Conservation (phyloP, 306 rosid species). For the Gynostemma pentaphyllum region DNA sequence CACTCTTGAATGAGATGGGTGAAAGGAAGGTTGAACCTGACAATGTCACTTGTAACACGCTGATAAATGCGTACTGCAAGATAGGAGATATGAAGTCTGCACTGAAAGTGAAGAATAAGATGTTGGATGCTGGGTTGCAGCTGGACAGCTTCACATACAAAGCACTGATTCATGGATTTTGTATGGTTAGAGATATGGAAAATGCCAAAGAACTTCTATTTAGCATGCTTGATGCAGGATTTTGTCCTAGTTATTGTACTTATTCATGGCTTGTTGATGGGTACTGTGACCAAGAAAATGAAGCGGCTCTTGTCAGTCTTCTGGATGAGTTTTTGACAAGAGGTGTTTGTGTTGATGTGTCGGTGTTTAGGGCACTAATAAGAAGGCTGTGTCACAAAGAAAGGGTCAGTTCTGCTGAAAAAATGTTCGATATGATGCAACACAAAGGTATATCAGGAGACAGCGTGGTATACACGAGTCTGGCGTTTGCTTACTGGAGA, state of each 20-base stretch:
- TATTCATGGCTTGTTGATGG: conserved; percentile 76
- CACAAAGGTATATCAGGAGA: conserved; percentile 48
- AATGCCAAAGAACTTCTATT: conserved; percentile 47
- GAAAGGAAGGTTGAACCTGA: conserved; percentile 67
- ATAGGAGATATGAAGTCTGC: conserved; percentile 70
- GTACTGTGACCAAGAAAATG: conserved; percentile 42
- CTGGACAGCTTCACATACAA: conserved; percentile 65
- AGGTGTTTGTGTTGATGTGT: conserved; percentile 51
- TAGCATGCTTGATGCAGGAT: conserved; percentile 58
- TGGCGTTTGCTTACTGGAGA: conserved; percentile 64
- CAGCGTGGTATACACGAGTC: conserved; percentile 51
- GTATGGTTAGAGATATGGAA: conserved; percentile 42
- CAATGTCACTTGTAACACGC: conserved; percentile 76
- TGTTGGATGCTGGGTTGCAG: conserved; percentile 67
- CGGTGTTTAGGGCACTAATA: conserved; percentile 66
- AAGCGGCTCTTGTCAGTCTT: conserved; percentile 41
- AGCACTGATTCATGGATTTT: conserved; percentile 78
- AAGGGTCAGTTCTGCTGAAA: conserved; percentile 46
- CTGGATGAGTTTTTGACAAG: conserved; percentile 47
- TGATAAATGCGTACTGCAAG: conserved; percentile 82
- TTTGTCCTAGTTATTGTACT: conserved; percentile 50
- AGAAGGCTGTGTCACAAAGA: conserved; percentile 64
- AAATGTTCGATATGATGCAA: conserved; percentile 40
- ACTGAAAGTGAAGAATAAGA: conserved; percentile 54
- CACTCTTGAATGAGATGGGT: conserved; percentile 67